Conservation (phyloP, 768 basidiomycete genomes). For the Amanita molliuscula region DNA sequence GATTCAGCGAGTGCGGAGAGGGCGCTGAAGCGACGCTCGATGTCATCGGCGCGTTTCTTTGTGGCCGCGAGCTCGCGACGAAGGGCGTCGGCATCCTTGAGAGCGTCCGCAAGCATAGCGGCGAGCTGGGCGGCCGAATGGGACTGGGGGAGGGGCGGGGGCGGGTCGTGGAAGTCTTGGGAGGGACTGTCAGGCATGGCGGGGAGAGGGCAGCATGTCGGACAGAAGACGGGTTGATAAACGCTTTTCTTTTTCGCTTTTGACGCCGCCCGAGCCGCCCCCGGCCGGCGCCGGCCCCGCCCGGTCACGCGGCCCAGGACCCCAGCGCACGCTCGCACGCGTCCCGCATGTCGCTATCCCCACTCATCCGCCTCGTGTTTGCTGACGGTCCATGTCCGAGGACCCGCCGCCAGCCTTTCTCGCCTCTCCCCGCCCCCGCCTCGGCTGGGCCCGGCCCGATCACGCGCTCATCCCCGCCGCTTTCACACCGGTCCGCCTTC, state of each 20-base stretch:
- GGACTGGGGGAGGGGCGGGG: constrained; percentile 8
- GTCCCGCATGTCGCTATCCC: constrained; percentile 1
- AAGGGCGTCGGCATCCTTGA: constrained; percentile 41
- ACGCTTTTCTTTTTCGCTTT: background rate
- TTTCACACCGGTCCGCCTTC: background rate
- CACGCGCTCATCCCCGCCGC: background rate
- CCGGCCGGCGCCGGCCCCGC: background rate
- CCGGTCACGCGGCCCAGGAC: constrained; percentile 3
- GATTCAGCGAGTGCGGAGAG: constrained; percentile 13
- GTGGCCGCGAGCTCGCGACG: constrained; percentile 33
- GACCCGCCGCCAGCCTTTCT: background rate
- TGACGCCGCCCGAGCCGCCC: background rate
- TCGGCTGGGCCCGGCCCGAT: too few species aligned
- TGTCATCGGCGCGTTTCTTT: constrained; percentile 40
- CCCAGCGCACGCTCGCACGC: constrained; percentile 3
- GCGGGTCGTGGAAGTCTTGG: constrained; percentile 1
- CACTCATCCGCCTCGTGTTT: constrained; percentile 7
- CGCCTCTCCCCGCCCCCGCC: too few species aligned
- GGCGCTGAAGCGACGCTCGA: constrained; percentile 30
- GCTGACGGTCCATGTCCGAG: background rate
- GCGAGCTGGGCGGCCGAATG: constrained; percentile 44
- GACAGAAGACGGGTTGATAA: constrained; percentile 6
- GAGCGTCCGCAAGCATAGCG: constrained; percentile 40
- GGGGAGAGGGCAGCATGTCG: background rate
- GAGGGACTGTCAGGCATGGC: constrained; percentile 10